These are phyloP conservation scores for Saturnispora zaruensis DNA, from an alignment of 805 yeast genomes.

Conservation along the genomic window DNA sequence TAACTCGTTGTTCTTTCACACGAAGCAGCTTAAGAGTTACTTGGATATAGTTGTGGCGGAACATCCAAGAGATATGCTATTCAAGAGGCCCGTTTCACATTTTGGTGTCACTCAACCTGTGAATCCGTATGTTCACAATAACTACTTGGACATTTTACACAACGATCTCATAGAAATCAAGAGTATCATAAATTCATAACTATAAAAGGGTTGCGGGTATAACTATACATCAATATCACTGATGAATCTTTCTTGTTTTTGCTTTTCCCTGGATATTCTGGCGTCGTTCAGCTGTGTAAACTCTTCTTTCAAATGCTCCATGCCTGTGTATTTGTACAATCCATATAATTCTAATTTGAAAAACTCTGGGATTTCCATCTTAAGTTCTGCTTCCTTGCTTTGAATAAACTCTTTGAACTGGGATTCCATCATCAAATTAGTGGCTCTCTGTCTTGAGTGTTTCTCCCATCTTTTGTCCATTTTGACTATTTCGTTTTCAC, in stretches of 20 bases:
- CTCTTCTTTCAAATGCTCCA: conserved; percentile 17
- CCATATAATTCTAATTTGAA: conserved; percentile 22
- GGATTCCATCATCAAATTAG: conserved; percentile 19
- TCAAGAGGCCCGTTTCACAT: conserved; percentile 22
- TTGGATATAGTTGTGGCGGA: conserved; percentile 27
- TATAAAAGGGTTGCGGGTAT: conserved; percentile 8
- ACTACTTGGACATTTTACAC: conserved; percentile 23
- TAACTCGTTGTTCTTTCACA: conserved; percentile 30
- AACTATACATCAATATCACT: conserved; percentile 4
- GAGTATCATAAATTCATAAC: not conserved
- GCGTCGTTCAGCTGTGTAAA: conserved; percentile 20
- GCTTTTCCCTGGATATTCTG: conserved; percentile 16
- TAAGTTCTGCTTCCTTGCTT: conserved; percentile 22
- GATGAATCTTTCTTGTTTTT: conserved; percentile 10
- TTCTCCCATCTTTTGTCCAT: conserved; percentile 44
- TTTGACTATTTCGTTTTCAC: conserved; percentile 39
- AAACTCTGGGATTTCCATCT: conserved; percentile 25
- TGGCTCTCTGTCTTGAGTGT: conserved; percentile 33
- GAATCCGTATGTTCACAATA: conserved; percentile 13
- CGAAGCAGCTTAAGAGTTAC: conserved; percentile 26
- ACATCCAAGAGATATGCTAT: conserved; percentile 29
- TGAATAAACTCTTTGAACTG: conserved; percentile 23
- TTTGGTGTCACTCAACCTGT: conserved; percentile 6
- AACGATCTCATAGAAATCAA: conserved; percentile 19
- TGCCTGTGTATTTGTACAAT: conserved; percentile 19